Percentiles rank a stretch among this genome's conserved stretches.
Conservation (phyloP, 495 filamentous ascomycete species). For the Aspergillus biplanus region DNA sequence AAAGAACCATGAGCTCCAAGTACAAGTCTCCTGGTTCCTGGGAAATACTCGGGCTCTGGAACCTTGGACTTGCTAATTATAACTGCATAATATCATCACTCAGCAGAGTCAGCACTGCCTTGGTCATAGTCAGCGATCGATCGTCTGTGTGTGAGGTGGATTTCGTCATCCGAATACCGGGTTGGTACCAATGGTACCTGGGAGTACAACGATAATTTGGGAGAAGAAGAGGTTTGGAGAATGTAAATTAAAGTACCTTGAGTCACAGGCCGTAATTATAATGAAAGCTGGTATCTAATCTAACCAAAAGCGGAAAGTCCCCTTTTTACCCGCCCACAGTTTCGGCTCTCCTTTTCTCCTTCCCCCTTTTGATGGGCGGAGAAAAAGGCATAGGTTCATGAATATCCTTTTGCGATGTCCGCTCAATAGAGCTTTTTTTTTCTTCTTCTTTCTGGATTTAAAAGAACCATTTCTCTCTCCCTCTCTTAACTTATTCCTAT, state of each 20-base stretch:
- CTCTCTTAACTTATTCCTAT: background rate
- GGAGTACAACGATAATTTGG: background rate
- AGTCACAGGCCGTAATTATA: background rate
- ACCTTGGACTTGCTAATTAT: no score
- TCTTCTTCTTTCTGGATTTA: background rate
- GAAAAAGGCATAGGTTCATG: background rate
- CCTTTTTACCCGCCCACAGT: slow-evolving; percentile 1
- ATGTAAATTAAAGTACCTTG: background rate
- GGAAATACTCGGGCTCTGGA: no score
- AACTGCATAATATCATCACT: no score
- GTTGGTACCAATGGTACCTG: background rate
- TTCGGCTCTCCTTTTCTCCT: background rate
- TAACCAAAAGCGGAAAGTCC: slow-evolving; percentile 4
- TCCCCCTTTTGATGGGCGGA: slow-evolving; percentile 2
- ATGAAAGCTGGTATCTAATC: background rate
- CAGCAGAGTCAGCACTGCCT: no score
- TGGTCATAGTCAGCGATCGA: no score
- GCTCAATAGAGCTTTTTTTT: background rate
- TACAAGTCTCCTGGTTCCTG: no score
- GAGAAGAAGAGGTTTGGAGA: background rate
- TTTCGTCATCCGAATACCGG: background rate
- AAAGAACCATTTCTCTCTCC: background rate
- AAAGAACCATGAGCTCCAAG: no score
- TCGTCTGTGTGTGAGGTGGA: background rate
- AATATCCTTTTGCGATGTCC: background rate